Evolutionary conservation across 225 moss, liverwort and hornwort genomes (phyloP).

Genomic region (Pseudisothecium myosuroides): DNA sequence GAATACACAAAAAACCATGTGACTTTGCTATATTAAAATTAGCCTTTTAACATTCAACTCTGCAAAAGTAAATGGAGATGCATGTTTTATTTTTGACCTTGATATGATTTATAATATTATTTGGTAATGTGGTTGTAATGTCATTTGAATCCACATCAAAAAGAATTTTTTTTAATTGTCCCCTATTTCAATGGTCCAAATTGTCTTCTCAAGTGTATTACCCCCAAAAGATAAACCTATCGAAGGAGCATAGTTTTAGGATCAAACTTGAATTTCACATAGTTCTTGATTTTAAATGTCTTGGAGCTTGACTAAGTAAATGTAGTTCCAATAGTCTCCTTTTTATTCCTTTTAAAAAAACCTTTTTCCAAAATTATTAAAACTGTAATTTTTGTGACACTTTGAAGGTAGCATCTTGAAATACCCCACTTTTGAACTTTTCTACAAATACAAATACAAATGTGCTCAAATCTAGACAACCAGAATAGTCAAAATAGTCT

Average conservation of each 20-base stretch:
- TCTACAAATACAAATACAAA: too few species aligned
- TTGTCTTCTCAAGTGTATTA: neutral
- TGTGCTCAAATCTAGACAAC: too few species aligned
- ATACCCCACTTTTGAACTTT: neutral
- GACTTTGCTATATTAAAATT: too few species aligned
- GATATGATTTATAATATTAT: neutral
- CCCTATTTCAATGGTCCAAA: neutral
- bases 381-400: too few species aligned
- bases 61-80: neutral
- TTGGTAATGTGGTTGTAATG: neutral
- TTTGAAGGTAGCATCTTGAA: neutral
- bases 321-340: neutral
- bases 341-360: neutral
- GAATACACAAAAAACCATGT: too few species aligned
- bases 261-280: neutral
- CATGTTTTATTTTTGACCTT: neutral
- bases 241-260: neutral
- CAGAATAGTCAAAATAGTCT: neutral
- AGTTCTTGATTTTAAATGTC: neutral
- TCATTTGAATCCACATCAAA: neutral
- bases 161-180: neutral
- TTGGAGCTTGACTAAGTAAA: neutral
- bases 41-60: neutral
- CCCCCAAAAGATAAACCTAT: fast-evolving
- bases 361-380: neutral